Percentiles rank a stretch among this genome's conserved stretches.
Evolutionary conservation across 495 filamentous ascomycete genomes (phyloP).

Genomic region (Penicillium simplicissimum): DNA sequence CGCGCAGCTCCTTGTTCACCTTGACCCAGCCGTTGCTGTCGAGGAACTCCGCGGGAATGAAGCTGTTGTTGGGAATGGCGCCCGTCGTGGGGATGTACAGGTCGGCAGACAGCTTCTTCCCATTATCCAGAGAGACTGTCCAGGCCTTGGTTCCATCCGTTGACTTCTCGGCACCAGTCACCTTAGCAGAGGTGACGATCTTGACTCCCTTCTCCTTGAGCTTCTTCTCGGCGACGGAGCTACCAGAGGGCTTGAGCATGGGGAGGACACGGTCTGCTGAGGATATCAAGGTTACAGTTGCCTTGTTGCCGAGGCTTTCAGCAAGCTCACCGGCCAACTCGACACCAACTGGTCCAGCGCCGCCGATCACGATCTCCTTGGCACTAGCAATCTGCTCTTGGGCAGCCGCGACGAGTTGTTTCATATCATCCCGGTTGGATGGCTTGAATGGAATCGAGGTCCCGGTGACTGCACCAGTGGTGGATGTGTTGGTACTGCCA

Average conservation of each 20-base stretch:
- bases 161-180: slow-evolving; percentile 14
- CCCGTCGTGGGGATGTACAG: slow-evolving; percentile 66
- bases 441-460: slow-evolving; percentile 56
- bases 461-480: slow-evolving; percentile 33
- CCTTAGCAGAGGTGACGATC: slow-evolving; percentile 26
- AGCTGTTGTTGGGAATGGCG: slow-evolving; percentile 60
- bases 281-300: slow-evolving; percentile 49
- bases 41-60: slow-evolving; percentile 52
- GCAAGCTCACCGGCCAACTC: slow-evolving; percentile 63
- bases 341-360: slow-evolving; percentile 68
- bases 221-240: slow-evolving; percentile 27
- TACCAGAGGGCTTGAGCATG: slow-evolving; percentile 29
- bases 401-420: slow-evolving; percentile 41
- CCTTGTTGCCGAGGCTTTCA: slow-evolving; percentile 41
- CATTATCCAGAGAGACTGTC: slow-evolving; percentile 44
- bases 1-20: slow-evolving; percentile 57
- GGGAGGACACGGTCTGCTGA: slow-evolving; percentile 36
- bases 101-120: slow-evolving; percentile 48
- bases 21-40: slow-evolving; percentile 52
- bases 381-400: slow-evolving; percentile 51
- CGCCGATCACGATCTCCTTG: slow-evolving; percentile 62
- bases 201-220: slow-evolving; percentile 32
- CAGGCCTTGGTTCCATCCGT: slow-evolving; percentile 19
- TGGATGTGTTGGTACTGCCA: slow-evolving; percentile 47
- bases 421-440: slow-evolving; percentile 43